These are phyloP conservation scores for Gossypium schwendimanii DNA, from an alignment of 441 rosid genomes.

Conservation along the genomic window DNA sequence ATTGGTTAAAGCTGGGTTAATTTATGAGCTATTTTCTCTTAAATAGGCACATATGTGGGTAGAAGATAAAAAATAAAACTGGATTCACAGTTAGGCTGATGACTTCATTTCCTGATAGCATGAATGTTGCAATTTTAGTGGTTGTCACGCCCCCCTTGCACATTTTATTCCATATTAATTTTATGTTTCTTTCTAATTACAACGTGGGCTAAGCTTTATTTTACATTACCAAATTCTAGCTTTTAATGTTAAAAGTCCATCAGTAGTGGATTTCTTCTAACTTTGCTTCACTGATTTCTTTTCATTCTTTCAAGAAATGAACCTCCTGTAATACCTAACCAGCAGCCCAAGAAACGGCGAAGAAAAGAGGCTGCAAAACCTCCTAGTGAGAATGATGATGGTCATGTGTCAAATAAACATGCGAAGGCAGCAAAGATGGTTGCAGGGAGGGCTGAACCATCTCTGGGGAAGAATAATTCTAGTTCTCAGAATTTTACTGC, in stretches of 20 bases:
- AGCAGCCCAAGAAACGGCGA: slow-evolving; percentile 80
- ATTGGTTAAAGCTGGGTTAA: slow-evolving; percentile 8
- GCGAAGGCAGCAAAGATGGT: slow-evolving; percentile 41
- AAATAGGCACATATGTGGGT: background rate
- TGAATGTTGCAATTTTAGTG: background rate
- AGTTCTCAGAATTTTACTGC: slow-evolving; percentile 30
- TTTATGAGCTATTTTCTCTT: background rate
- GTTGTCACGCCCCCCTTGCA: background rate
- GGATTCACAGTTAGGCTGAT: background rate
- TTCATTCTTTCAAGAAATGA: slow-evolving; percentile 34
- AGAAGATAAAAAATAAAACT: background rate
- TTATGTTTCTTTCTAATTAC: slow-evolving; percentile 2
- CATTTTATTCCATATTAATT: background rate
- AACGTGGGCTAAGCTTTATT: background rate
- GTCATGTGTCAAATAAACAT: slow-evolving; percentile 42
- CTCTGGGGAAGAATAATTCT: slow-evolving; percentile 29
- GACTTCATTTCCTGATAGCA: background rate
- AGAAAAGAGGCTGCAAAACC: slow-evolving; percentile 59
- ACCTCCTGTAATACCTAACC: slow-evolving; percentile 42
- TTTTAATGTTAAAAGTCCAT: background rate
- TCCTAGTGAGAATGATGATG: slow-evolving; percentile 44
- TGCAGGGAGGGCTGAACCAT: slow-evolving; percentile 31
- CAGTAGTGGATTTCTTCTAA: background rate
- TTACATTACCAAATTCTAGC: background rate
- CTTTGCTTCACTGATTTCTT: slow-evolving; percentile 19